Evolutionary conservation across 306 rosid genomes (phyloP).

Genomic region (Ormosia semicastrata): DNA sequence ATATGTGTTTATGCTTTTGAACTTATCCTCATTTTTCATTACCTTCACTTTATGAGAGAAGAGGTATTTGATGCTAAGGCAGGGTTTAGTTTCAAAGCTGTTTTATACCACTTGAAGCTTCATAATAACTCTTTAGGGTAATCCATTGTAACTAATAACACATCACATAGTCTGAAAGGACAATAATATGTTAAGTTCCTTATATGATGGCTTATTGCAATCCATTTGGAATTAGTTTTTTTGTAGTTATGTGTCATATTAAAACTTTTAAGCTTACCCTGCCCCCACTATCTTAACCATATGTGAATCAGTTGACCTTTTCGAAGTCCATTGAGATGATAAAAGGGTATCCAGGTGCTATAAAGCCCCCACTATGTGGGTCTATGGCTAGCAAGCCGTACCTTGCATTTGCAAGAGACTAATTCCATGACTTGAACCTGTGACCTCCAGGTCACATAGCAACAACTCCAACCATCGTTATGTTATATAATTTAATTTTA

Average conservation of each 20-base stretch:
- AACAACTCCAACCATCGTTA: neutral
- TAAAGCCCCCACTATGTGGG: neutral
- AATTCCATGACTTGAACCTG: neutral
- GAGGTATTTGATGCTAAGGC: neutral
- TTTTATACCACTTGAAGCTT: conserved; percentile 17
- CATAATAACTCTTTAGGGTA: neutral
- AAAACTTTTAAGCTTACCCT: neutral
- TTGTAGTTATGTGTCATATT: neutral
- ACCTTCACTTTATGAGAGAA: conserved; percentile 18
- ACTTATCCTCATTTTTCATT: neutral
- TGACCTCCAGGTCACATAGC: neutral
- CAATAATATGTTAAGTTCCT: neutral
- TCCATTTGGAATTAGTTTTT: neutral
- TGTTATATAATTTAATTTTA: neutral
- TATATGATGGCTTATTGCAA: neutral
- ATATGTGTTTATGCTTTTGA: neutral
- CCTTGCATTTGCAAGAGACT: neutral
- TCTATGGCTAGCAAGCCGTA: too few relatives aligned
- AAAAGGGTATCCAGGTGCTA: neutral
- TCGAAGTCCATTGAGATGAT: neutral
- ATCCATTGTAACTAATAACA: neutral
- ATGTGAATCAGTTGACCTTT: neutral
- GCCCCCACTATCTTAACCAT: too few relatives aligned
- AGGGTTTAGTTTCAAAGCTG: neutral
- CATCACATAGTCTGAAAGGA: neutral